phyloP scores from a whole-genome alignment of 495 filamentous ascomycete genomes.

The Aspergillus homomorphus region DNA sequence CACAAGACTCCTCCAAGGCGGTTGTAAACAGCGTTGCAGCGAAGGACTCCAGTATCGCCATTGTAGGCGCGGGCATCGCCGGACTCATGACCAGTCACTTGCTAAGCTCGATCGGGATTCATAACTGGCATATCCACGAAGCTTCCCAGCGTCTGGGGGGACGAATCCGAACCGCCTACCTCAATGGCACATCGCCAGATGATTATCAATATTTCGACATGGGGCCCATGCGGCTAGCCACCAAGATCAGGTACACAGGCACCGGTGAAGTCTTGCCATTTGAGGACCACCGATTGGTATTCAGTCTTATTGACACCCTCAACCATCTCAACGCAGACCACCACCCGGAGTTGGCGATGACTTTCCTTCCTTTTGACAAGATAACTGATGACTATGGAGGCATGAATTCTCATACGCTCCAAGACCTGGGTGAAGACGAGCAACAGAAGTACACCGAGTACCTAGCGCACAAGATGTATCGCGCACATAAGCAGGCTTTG shows the following conservation, averaged over 20 bases:
- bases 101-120: conserved; percentile 47
- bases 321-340: not conserved
- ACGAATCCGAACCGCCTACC: conserved; percentile 57
- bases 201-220: conserved; percentile 58
- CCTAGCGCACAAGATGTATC: not conserved
- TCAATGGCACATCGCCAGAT: conserved; percentile 45
- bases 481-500: not conserved
- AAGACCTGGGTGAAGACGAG: not conserved
- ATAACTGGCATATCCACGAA: conserved; percentile 51
- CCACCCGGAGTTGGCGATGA: not conserved
- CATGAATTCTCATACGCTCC: not conserved
- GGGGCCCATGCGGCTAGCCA: conserved; percentile 63
- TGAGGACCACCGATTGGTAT: conserved; percentile 10
- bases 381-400: not conserved
- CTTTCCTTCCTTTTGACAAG: not conserved
- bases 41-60: conserved; percentile 40
- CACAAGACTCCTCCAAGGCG: not conserved
- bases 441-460: not conserved
- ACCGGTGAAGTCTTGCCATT: not conserved
- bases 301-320: not conserved
- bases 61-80: conserved; percentile 63
- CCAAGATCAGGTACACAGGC: conserved; percentile 27
- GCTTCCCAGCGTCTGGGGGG: conserved; percentile 49
- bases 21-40: not conserved
- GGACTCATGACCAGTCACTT: conserved; percentile 53